Base-by-base conservation (phyloP, 2,329 filamentous ascomycete genomes). In the Ceratocystis cubensis region DNA sequence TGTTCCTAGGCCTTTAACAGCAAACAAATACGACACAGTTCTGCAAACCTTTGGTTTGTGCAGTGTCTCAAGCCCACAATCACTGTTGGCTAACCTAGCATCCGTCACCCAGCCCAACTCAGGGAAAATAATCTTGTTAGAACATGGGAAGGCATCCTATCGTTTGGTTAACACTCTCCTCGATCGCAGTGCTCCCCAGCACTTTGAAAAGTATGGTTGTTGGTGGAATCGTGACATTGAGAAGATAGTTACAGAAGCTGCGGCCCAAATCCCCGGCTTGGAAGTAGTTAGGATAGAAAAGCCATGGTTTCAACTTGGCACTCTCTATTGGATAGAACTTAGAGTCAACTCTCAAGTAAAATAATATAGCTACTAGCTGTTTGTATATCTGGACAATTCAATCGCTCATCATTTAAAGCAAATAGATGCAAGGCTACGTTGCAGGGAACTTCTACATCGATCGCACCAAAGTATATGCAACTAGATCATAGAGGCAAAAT, bases 171-270 rank as follows among this genome's bases (percentile, higher is more conserved):
- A 87, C 71, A 74, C 75, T 8, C 70, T 82, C 20, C 74, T 87
- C 41, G 84, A 87, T 74, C 76, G 75, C 69, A 78, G 79, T 66
- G 84, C 84, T 0, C 74, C 75, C 17, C 74, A 75, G 25, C 84
- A 87, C 71, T 85, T 84, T 67, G 75, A 77, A 25, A 79, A 81
- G 70, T 87, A 83, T 71, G 84, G 84, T 2, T 87, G 84, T 75
- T 87, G 84, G 84, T 87, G 84, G 84, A 87, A 87, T 74, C 77
- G 84, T 64, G 84, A 87, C 71, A 80, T 87, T 68, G 80, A 81
- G 70, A 74, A 71, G 44, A 77, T 86, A 37, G 78, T 86, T 7
- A 74, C 78, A 65, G 77, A 79, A 68, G 84, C 82, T 37, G 75
- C 75, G 22, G 69, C 71, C 63, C 72, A 72, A 63, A 76, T 81